phyloP scores from a whole-genome alignment of 2,329 filamentous ascomycete species.

The Trichoderma sp. region DNA sequence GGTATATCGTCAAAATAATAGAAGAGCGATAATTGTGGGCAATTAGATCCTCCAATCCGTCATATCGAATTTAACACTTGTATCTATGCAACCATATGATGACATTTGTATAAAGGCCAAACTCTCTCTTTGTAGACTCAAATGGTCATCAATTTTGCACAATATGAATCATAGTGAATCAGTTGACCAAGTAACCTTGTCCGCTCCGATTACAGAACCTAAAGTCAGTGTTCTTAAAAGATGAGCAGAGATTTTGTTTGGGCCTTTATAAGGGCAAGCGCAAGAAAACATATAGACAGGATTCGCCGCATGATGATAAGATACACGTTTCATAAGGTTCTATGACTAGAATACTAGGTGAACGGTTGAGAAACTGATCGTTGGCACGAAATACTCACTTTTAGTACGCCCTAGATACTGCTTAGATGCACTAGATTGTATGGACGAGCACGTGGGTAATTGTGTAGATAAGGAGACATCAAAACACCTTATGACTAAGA shows the following conservation, averaged over 20 bases:
- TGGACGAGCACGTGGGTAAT: background rate
- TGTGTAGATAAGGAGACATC: background rate
- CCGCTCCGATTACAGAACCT: no score
- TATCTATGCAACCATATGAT: background rate
- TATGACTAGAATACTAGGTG: background rate
- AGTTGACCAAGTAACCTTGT: background rate
- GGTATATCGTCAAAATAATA: no score
- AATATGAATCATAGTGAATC: background rate
- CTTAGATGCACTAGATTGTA: background rate
- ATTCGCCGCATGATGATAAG: background rate
- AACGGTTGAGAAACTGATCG: background rate
- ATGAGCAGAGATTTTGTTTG: background rate
- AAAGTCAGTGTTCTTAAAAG: background rate
- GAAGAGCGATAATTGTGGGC: background rate
- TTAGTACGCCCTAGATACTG: background rate
- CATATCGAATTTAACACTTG: background rate
- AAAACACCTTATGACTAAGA: background rate
- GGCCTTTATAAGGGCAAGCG: background rate
- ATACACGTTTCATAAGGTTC: background rate
- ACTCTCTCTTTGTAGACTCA: background rate
- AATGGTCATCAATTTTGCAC: background rate
- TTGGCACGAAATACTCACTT: background rate
- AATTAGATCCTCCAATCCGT: background rate
- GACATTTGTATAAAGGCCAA: background rate
- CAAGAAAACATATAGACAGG: background rate